Evolutionary conservation across 768 basidiomycete genomes (phyloP).

Genomic region (Tulasnella sp.): DNA sequence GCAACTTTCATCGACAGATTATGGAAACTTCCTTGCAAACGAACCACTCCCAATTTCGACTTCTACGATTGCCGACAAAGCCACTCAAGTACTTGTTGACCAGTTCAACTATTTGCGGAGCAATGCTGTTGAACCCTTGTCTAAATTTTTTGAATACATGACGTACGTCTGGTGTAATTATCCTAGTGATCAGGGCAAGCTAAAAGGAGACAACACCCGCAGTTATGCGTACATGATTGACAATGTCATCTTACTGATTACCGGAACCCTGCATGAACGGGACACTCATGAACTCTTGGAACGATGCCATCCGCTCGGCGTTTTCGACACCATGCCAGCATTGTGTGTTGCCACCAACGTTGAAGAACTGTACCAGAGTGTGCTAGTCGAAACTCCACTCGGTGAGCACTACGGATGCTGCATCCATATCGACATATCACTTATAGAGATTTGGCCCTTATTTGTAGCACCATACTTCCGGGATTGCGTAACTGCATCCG

Average conservation of each 20-base stretch:
- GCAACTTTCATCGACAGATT: constrained; percentile 91
- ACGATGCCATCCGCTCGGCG: constrained; percentile 90
- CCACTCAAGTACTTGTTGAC: constrained; percentile 87
- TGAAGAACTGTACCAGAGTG: constrained; percentile 93
- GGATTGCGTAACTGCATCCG: constrained; percentile 84
- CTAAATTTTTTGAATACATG: constrained; percentile 93
- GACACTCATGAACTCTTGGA: constrained; percentile 95
- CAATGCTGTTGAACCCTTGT: constrained; percentile 82
- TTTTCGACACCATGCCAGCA: constrained; percentile 98
- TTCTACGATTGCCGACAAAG: constrained; percentile 91
- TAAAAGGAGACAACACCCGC: constrained; percentile 12
- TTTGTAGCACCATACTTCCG: constrained; percentile 83
- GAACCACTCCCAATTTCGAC: constrained; percentile 90
- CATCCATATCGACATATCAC: constrained; percentile 1
- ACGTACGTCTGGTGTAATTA: constrained; percentile 46
- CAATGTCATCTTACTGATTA: constrained; percentile 94
- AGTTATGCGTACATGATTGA: constrained; percentile 99
- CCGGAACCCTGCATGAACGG: constrained; percentile 91
- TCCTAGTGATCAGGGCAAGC: neutral
- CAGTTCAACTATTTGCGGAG: constrained; percentile 90
- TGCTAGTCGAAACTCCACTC: constrained; percentile 92
- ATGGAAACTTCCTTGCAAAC: constrained; percentile 95
- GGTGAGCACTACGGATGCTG: constrained; percentile 41
- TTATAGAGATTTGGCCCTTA: neutral
- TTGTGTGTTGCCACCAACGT: constrained; percentile 98